Evolutionary conservation across 2,329 filamentous ascomycete species (phyloP).

Genomic region (Celoporthe dispersa): DNA sequence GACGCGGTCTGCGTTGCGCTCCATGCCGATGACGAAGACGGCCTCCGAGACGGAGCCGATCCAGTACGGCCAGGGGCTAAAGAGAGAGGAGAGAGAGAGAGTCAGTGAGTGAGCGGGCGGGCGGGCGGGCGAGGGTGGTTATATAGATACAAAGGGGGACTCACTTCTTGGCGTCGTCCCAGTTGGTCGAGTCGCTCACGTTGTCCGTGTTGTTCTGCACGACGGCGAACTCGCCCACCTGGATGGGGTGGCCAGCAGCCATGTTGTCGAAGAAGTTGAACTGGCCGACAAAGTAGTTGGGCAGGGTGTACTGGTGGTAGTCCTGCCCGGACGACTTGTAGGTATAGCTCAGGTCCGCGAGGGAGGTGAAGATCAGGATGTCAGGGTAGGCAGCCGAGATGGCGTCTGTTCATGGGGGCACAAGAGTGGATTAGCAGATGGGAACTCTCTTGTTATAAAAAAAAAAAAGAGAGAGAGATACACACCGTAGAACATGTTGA

Average conservation of each 20-base stretch:
- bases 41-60: constrained; percentile 63
- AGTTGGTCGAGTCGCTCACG: constrained; percentile 12
- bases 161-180: constrained; percentile 22
- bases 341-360: constrained; percentile 16
- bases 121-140: too few relatives aligned
- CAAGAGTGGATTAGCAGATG: constrained; percentile 32
- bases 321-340: constrained; percentile 38
- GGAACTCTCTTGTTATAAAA: neutral
- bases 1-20: constrained; percentile 46
- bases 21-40: constrained; percentile 57
- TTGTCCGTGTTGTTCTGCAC: constrained; percentile 39
- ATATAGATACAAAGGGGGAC: neutral
- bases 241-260: constrained; percentile 39
- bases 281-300: constrained; percentile 40
- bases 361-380: constrained; percentile 26
- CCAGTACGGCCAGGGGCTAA: constrained; percentile 51
- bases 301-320: constrained; percentile 40
- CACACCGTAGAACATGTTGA: constrained; percentile 49
- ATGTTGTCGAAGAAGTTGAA: constrained; percentile 47
- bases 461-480: too few relatives aligned
- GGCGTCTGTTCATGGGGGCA: constrained; percentile 15
- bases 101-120: too few relatives aligned
- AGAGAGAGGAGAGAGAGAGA: constrained; percentile 19
- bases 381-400: constrained; percentile 31
- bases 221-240: constrained; percentile 44